Conservation (phyloP, 345 rosid genomes). For the Salix caprea region DNA sequence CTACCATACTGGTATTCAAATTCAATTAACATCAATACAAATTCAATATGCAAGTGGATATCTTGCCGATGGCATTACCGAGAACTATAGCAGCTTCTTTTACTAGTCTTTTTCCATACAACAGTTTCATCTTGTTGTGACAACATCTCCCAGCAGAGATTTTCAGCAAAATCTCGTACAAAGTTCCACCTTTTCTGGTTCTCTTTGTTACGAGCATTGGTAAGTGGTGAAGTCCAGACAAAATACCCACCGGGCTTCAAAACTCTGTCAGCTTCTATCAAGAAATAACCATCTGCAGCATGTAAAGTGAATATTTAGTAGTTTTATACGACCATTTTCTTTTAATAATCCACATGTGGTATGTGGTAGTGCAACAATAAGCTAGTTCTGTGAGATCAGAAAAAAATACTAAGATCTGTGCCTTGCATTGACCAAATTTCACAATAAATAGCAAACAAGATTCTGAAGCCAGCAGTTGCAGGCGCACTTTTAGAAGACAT, state of each 20-base stretch:
- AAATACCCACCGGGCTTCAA: constrained; percentile 95
- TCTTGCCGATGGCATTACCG: constrained; percentile 46
- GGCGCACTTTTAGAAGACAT: not conserved
- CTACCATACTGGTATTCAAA: not conserved
- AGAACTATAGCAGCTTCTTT: constrained; percentile 66
- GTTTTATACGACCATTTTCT: not conserved
- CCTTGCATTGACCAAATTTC: not conserved
- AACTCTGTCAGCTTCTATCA: constrained; percentile 87
- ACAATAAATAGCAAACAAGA: not conserved
- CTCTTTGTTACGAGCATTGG: constrained; percentile 69
- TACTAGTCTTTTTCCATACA: constrained; percentile 85
- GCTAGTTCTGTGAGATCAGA: not conserved
- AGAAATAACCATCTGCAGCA: constrained; percentile 66
- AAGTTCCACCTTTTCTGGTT: constrained; percentile 67
- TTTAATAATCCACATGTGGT: not conserved
- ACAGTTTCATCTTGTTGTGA: constrained; percentile 94
- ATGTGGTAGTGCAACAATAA: not conserved
- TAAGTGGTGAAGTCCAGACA: constrained; percentile 96
- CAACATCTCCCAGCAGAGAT: constrained; percentile 84
- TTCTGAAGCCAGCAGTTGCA: not conserved
- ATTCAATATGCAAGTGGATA: not conserved
- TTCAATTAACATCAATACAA: not conserved
- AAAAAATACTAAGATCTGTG: too few species aligned
- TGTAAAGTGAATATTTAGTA: not conserved
- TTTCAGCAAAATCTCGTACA: constrained; percentile 63